Evolutionary conservation across 768 basidiomycete genomes (phyloP), one percentile per base, ranked within the genome.

Genomic region (Rhodotorula babjevae): DNA sequence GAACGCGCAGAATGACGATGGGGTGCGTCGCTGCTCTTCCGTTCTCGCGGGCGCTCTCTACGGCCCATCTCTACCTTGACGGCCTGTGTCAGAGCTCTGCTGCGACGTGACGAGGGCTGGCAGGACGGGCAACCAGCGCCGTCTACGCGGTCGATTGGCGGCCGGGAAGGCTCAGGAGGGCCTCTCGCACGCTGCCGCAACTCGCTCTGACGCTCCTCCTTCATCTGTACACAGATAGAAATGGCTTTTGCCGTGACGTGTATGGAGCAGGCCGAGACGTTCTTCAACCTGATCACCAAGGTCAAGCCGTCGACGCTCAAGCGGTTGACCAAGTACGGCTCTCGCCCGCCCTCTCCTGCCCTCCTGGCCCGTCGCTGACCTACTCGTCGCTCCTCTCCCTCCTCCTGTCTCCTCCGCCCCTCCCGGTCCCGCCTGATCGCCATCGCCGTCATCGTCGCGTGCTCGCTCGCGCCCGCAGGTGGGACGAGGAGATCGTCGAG

Each of bases 241-340:
- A 94, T 93, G 85, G 93, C 96, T 89, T 93, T 93, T 80, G 92
- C 92, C 36, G 95, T 99, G 67, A 92, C 89, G 81, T 92, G 93
- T 21, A 93, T 98, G 63, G 94, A 99, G 80, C 93, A 98, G 76
- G 92, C 94, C 58, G 92, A 97, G 91, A 93, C 93, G 15, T 97
- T 97, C 82, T 95, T 93, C 90, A 93, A 92, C 80, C 85, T 99
- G 57, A 83, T 97, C 64, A 89, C 90, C 79, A 89, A 88, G 79
- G 87, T 96, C 62, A 80, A 84, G 27, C 93, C 94, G 58, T 85
- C 84, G 68, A 86, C 87, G 58, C 87, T 97, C 72, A 67, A 67
- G 46, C 87, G 84, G 78, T 84, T 98, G 74, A 93, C 94, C 73
- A 89, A 88, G 92, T 94, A 72, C 76, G 82, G 5, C 36, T 4